Evolutionary conservation across 2,329 filamentous ascomycete genomes (phyloP).

Genomic region (Aspergillus niger): DNA sequence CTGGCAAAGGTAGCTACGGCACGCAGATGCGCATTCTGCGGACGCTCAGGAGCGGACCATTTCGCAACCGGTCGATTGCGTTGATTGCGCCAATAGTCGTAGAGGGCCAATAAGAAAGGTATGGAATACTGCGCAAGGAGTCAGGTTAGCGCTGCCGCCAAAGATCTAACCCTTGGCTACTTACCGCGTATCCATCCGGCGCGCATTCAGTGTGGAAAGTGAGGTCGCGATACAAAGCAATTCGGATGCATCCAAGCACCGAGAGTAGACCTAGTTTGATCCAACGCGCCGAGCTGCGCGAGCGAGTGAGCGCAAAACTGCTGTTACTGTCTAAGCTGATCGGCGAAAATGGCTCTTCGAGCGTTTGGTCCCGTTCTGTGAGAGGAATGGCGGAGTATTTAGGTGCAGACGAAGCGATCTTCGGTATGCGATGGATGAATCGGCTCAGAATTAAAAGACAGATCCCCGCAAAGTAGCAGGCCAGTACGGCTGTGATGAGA

Average conservation of each 20-base stretch:
- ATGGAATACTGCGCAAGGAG: slow-evolving; percentile 34
- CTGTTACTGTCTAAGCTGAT: slow-evolving; percentile 9
- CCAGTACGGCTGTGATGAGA: slow-evolving; percentile 45
- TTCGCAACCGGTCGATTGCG: slow-evolving; percentile 25
- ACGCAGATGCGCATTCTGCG: slow-evolving; percentile 20
- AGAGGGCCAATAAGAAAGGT: slow-evolving; percentile 45
- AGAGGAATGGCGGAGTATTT: slow-evolving; percentile 35
- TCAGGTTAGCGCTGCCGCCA: not conserved
- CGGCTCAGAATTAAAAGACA: slow-evolving; percentile 41
- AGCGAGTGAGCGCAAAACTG: slow-evolving; percentile 1
- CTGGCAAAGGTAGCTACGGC: slow-evolving; percentile 31
- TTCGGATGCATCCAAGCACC: slow-evolving; percentile 31
- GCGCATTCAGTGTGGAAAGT: slow-evolving; percentile 49
- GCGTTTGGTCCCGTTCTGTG: slow-evolving; percentile 29
- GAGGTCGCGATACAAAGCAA: slow-evolving; percentile 46
- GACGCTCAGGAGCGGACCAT: slow-evolving; percentile 20
- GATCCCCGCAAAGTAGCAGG: slow-evolving; percentile 44
- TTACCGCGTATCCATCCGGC: slow-evolving; percentile 36
- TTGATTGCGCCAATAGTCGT: slow-evolving; percentile 43
- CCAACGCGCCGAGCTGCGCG: slow-evolving; percentile 26
- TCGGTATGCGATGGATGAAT: slow-evolving; percentile 31
- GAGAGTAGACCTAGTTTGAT: slow-evolving; percentile 25
- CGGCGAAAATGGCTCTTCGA: slow-evolving; percentile 16
- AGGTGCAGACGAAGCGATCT: slow-evolving; percentile 20
- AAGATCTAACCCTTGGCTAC: slow-evolving; percentile 12